Evolutionary conservation across 2,329 filamentous ascomycete species (phyloP).

Genomic region (Botrytis fabae): DNA sequence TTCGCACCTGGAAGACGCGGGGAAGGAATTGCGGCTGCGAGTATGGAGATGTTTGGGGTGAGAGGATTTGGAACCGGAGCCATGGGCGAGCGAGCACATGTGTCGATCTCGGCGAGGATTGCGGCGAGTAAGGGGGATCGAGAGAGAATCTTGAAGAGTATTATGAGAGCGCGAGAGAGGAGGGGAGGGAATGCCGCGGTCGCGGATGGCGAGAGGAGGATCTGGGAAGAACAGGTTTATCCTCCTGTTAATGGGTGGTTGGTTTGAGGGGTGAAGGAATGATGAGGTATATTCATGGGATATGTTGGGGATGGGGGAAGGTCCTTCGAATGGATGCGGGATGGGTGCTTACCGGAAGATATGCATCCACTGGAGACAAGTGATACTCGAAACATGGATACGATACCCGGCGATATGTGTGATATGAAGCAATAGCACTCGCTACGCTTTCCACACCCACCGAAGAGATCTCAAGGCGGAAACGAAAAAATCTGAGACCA

Average conservation of each 20-base stretch:
- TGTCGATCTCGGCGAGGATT: constrained; percentile 2
- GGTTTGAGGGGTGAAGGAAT: background rate
- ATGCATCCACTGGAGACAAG: background rate
- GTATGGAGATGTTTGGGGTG: background rate
- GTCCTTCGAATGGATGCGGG: background rate
- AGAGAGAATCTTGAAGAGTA: constrained; percentile 12
- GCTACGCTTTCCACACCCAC: background rate
- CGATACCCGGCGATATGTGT: background rate
- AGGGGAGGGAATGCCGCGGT: background rate
- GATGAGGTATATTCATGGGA: background rate
- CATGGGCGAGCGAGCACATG: background rate
- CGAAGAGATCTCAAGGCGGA: background rate
- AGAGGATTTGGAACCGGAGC: background rate
- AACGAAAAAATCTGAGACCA: background rate
- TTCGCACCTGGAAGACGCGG: background rate
- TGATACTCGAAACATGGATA: background rate
- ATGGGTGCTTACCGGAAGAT: background rate
- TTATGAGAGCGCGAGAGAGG: background rate
- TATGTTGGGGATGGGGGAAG: background rate
- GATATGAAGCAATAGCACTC: background rate
- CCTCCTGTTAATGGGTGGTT: background rate
- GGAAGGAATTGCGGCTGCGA: background rate
- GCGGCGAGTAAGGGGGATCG: constrained; percentile 8
- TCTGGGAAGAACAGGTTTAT: constrained; percentile 15
- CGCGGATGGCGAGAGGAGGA: background rate